Base-by-base conservation (phyloP, 192 early-diverging fungal species). In the Coemansia sp. region DNA sequence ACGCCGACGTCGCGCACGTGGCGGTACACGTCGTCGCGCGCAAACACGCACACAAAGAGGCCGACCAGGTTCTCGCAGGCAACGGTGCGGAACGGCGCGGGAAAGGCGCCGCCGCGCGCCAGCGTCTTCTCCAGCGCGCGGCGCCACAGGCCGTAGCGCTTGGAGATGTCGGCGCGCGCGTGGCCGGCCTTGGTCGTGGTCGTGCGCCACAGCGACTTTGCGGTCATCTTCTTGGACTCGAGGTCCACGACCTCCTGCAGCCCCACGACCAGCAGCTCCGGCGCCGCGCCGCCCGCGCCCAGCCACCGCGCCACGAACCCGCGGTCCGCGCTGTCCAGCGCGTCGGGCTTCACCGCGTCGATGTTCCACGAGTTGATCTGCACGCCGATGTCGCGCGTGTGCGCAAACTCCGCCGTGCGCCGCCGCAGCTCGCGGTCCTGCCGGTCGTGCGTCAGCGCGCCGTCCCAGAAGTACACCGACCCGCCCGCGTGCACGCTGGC, bases 171-270 rank as follows among this genome's bases (percentile, higher is more conserved):
- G 29, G 63, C 64, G 31, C 55, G 46, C 3, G 54, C 35, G 51
- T 60, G 58, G 30, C 42, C 27, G 10, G 64, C 38, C 38, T 62
- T 47, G 24, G 29, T 31, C 14, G 75, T 67, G 11, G 78, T 71
- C 49, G 65, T 73, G 40, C 51, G 64, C 61, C 63, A 72, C 38
- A 77, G 62, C 27, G 69, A 79, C 54, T 66, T 89, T 46, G 90
- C 91, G 12, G 87, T 91, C 81, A 85, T 81, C 62, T 89, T 89
- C 61, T 93, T 81, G 49, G 53, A 81, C 75, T 80, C 92, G 32
- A 99, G 80, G 64, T 99, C 91, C 9, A 99, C 96, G 42, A 99
- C 88, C 73, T 99, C 98, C 65, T 99, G 95, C 58, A 97, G 87
- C 22, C 94, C 96, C 63, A 99, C 87, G 0, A 89, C 88, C 31